Percentiles rank a stretch among this genome's conserved stretches.
Conservation (phyloP, 1,139 yeast genomes). For the Geotrichum carabidarum region DNA sequence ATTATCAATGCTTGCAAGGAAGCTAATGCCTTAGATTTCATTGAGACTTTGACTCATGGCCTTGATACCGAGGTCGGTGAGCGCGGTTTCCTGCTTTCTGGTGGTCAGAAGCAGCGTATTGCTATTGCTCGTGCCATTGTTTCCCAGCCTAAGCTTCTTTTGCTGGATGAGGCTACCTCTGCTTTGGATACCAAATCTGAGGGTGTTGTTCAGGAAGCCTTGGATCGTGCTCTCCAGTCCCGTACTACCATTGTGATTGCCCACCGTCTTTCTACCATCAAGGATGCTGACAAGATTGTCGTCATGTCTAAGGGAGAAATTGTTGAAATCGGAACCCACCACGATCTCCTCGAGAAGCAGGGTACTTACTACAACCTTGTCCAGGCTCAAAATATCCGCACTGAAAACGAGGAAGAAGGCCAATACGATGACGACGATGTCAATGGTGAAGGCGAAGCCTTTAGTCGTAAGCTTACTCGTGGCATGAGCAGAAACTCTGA, state of each 20-base stretch:
- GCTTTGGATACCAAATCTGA: slow-evolving; percentile 71
- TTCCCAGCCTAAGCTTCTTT: slow-evolving; percentile 55
- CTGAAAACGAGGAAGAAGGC: slow-evolving; percentile 16
- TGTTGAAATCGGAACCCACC: slow-evolving; percentile 43
- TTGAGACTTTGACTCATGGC: slow-evolving; percentile 39
- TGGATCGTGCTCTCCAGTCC: slow-evolving; percentile 56
- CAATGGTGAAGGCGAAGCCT: background rate
- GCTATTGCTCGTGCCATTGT: slow-evolving; percentile 81
- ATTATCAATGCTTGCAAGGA: slow-evolving; percentile 39
- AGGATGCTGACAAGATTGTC: slow-evolving; percentile 45
- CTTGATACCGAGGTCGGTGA: slow-evolving; percentile 53
- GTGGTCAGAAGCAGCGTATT: slow-evolving; percentile 87
- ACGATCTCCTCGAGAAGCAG: slow-evolving; percentile 34
- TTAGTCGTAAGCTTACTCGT: slow-evolving; percentile 22
- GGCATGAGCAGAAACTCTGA: background rate
- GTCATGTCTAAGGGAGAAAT: slow-evolving; percentile 43
- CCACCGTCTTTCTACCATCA: slow-evolving; percentile 71
- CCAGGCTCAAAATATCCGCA: slow-evolving; percentile 35
- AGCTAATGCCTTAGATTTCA: slow-evolving; percentile 43
- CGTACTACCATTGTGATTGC: slow-evolving; percentile 76
- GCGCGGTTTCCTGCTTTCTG: slow-evolving; percentile 54
- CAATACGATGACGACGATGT: slow-evolving; percentile 7
- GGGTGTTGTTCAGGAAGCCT: slow-evolving; percentile 46
- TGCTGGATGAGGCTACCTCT: slow-evolving; percentile 76
- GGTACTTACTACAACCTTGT: slow-evolving; percentile 39